Base-by-base conservation (phyloP, 2,329 filamentous ascomycete species). In the Lithohypha guttulata region DNA sequence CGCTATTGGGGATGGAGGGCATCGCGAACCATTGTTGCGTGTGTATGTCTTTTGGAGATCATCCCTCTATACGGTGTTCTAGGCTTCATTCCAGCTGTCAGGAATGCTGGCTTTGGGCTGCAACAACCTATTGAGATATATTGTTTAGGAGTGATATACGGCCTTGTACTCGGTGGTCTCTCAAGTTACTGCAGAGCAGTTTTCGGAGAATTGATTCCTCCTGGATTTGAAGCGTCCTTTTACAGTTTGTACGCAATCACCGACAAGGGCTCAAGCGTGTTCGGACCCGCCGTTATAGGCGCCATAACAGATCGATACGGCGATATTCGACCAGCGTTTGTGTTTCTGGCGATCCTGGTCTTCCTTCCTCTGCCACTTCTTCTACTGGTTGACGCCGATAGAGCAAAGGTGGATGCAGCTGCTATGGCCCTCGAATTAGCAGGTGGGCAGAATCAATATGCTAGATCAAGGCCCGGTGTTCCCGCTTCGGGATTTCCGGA, bases 51-150 rank as follows among this genome's bases (percentile, higher is more conserved):
- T 4, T 94, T 98, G 53, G 87, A 95, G 59, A 62, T 94, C 20
- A 94, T 98, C 35, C 91, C 91, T 0, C 55, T 96, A 1, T 98
- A 98, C 54, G 89, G 87, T 0, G 69, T 98, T 9, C 63, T 93
- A 13, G 87, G 87, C 1, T 95, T 91, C 55, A 69, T 96, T 11
- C 85, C 87, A 0, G 76, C 84, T 5, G 71, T 98, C 32, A 73
- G 77, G 51, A 64, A 81, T 60, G 87, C 85, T 1, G 77, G 84
- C 4, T 64, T 86, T 27, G 91, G 91, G 1, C 69, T 98, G n/a
- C 86, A 94, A 59, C 79, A 91, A 56, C 80, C 84, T 2, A 94
- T 86, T 84, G 91, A 98, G 53, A 95, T 98, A 84, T 96, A 91
- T 53, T 84, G 84, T 0, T 64, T 98, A 1, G 87, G 85, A 0